Evolutionary conservation across 1,139 yeast species (phyloP).

Genomic region (Diutina rugosa): DNA sequence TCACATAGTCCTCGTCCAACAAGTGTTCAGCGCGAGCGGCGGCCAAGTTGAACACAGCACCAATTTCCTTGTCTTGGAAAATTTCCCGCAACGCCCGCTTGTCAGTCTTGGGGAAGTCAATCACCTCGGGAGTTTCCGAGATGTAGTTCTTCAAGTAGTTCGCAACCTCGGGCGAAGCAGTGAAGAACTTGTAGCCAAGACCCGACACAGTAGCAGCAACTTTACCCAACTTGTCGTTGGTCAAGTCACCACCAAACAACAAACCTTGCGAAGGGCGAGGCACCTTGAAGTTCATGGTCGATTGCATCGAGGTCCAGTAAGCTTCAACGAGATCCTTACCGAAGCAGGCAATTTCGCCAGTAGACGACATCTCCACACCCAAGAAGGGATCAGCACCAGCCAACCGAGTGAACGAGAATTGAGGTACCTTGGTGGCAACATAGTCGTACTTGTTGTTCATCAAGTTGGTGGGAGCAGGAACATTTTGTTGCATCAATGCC

Average conservation of each 20-base stretch:
- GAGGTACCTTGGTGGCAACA: conserved; percentile 96
- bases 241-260: conserved; percentile 85
- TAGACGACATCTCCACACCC: conserved; percentile 98
- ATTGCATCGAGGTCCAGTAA: conserved; percentile 94
- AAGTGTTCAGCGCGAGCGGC: conserved; percentile 75
- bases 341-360: conserved; percentile 97
- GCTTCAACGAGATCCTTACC: conserved; percentile 81
- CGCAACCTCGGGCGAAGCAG: conserved; percentile 63
- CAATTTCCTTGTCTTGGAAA: conserved; percentile 73
- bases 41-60: conserved; percentile 87
- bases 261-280: conserved; percentile 87
- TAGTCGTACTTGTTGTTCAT: conserved; percentile 51
- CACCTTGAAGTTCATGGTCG: conserved; percentile 91
- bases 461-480: conserved; percentile 58
- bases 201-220: conserved; percentile 62
- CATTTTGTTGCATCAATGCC: conserved; percentile 65
- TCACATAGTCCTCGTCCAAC: conserved; percentile 82
- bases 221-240: conserved; percentile 53
- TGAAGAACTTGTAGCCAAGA: conserved; percentile 72
- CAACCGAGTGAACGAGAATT: conserved; percentile 91
- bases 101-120: conserved; percentile 86
- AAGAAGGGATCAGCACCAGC: conserved; percentile 98
- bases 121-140: conserved; percentile 41
- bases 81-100: conserved; percentile 89
- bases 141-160: conserved; percentile 45